Percentiles rank a stretch among this genome's conserved stretches.
These are phyloP conservation scores for Rehmannia glutinosa DNA, from an alignment of 257 asterid genomes.

Conservation along the genomic window DNA sequence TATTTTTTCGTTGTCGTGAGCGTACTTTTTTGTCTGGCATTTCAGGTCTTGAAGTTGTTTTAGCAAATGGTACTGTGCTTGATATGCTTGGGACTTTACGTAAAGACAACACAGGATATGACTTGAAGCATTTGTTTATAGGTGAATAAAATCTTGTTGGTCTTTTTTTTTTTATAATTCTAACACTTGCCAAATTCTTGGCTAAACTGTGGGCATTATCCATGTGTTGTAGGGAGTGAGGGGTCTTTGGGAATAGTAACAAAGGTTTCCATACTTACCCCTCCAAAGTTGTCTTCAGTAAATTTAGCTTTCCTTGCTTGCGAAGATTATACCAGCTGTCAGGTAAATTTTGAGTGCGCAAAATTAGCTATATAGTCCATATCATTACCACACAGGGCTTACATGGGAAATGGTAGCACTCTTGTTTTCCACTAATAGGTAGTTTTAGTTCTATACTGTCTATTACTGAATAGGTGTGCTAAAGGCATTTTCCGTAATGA, in stretches of 20 bases:
- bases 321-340: constrained; percentile 84
- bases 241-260: constrained; percentile 95
- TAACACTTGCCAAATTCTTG: constrained; percentile 15
- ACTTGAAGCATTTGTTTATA: constrained; percentile 93
- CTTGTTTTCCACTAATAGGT: background rate
- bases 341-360: constrained; percentile 48
- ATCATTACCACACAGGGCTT: background rate
- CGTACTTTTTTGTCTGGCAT: constrained; percentile 11
- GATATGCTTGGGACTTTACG: constrained; percentile 95
- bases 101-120: constrained; percentile 97
- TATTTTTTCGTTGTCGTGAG: constrained; percentile 4
- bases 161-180: constrained; percentile 3
- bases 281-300: constrained; percentile 83
- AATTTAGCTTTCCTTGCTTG: constrained; percentile 94
- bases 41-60: constrained; percentile 95
- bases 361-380: constrained; percentile 3
- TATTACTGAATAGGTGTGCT: background rate
- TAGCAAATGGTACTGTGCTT: constrained; percentile 93
- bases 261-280: constrained; percentile 85
- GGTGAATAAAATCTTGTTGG: constrained; percentile 42
- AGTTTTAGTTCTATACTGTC: background rate
- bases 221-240: constrained; percentile 73
- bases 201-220: constrained; percentile 18
- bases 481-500: background rate
- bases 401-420: background rate